Evolutionary conservation across 1,139 yeast species (phyloP).

Genomic region (Kodamaea sp.): DNA sequence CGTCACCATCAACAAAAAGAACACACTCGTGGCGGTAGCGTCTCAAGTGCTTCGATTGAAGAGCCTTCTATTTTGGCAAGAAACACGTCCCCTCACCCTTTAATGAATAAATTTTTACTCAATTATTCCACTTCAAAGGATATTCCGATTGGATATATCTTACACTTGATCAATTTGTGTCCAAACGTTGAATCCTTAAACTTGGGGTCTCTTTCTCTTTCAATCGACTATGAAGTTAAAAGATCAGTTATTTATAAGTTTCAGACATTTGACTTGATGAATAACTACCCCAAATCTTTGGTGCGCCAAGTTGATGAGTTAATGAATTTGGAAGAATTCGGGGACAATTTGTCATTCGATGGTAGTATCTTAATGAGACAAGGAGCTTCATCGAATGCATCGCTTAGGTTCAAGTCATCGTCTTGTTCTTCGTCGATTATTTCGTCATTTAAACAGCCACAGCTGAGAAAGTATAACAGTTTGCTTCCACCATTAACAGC

Average conservation of each 20-base stretch:
- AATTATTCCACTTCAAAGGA: constrained; percentile 61
- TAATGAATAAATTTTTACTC: constrained; percentile 52
- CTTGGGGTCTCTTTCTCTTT: constrained; percentile 52
- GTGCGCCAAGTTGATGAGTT: constrained; percentile 22
- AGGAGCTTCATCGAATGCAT: too few relatives aligned
- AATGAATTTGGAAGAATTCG: constrained; percentile 16
- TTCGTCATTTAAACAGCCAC: not conserved
- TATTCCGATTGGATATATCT: constrained; percentile 62
- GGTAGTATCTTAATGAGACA: too few relatives aligned
- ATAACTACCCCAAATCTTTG: constrained; percentile 36
- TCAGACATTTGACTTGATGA: constrained; percentile 37
- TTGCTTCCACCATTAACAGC: constrained; percentile 37
- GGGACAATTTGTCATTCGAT: constrained; percentile 4
- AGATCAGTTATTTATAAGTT: constrained; percentile 30
- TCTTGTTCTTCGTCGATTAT: too few relatives aligned
- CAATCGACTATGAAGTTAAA: constrained; percentile 54
- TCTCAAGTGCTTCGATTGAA: too few relatives aligned
- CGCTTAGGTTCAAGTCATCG: too few relatives aligned
- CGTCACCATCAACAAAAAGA: not conserved
- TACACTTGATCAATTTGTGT: constrained; percentile 59
- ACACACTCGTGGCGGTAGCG: too few relatives aligned
- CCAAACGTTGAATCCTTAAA: constrained; percentile 50
- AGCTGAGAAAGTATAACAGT: constrained; percentile 29
- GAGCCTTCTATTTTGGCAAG: constrained; percentile 6
- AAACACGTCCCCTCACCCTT: constrained; percentile 47